Conservation (phyloP, 179 eudicot species). For the Silene vulgaris region DNA sequence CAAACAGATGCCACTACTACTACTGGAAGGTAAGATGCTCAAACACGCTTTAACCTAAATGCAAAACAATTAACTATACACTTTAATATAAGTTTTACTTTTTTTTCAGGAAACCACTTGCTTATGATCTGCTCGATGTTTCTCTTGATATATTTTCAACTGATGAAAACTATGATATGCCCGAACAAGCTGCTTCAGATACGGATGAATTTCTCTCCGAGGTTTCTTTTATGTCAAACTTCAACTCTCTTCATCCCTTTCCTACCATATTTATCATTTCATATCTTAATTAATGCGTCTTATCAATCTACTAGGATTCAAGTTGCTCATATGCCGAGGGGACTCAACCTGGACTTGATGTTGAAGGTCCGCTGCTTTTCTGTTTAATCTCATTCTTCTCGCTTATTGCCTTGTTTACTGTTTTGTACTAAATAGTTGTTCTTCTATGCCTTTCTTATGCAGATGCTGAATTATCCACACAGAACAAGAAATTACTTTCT, state of each 20-base stretch:
- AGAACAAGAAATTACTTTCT: constrained; percentile 39
- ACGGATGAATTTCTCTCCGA: constrained; percentile 89
- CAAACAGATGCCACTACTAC: constrained; percentile 28
- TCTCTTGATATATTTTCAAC: constrained; percentile 62
- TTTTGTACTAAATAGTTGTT: constrained; percentile 2
- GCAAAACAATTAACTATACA: background rate
- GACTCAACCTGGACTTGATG: constrained; percentile 30
- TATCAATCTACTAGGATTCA: constrained; percentile 40
- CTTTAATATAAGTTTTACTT: background rate
- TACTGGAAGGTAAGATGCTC: constrained; percentile 42
- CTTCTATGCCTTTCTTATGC: constrained; percentile 11
- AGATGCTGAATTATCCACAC: constrained; percentile 44
- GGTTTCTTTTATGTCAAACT: constrained; percentile 37
- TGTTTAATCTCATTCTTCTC: background rate
- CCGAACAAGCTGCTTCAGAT: constrained; percentile 49
- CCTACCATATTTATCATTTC: background rate
- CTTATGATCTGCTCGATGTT: constrained; percentile 37
- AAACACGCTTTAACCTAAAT: background rate
- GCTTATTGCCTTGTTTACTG: background rate
- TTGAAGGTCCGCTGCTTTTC: constrained; percentile 41
- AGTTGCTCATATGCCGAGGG: constrained; percentile 33
- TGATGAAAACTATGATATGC: constrained; percentile 46
- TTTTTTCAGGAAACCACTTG: constrained; percentile 36
- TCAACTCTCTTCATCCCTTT: constrained; percentile 5
- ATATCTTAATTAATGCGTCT: constrained; percentile 4